Evolutionary conservation across 116 monocot species (phyloP).

Genomic region (Posidonia oceanica): DNA sequence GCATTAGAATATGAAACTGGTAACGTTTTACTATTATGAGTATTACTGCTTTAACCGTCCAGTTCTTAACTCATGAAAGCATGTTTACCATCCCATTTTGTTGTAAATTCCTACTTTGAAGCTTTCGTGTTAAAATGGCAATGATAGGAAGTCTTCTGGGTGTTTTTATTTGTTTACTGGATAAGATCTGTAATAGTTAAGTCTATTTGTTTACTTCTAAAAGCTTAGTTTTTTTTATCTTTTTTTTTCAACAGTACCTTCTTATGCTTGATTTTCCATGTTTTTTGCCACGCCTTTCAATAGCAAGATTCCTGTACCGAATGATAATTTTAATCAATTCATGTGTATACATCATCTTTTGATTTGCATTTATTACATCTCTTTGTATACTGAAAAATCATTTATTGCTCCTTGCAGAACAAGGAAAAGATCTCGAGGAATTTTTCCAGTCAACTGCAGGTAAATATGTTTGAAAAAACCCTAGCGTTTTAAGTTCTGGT

Average conservation of each 20-base stretch:
- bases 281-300: no score
- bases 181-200: not conserved
- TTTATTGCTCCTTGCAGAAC: slow-evolving; percentile 37
- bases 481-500: no score
- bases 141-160: not conserved
- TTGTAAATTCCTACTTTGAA: not conserved
- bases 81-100: not conserved
- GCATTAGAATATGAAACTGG: slow-evolving; percentile 95
- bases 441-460: slow-evolving; percentile 95
- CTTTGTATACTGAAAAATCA: not conserved
- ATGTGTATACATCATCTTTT: not conserved
- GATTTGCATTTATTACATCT: not conserved
- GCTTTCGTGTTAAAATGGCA: not conserved
- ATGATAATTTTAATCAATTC: no score
- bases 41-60: not conserved
- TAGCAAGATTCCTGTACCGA: no score
- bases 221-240: not conserved
- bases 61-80: not conserved
- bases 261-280: not conserved
- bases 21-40: slow-evolving; percentile 10
- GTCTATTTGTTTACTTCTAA: not conserved
- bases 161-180: no score
- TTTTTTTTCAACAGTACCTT: not conserved
- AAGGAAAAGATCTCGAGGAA: slow-evolving; percentile 77
- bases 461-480: slow-evolving; percentile 10